These are phyloP conservation scores for Arabidopsis hybrid DNA, from an alignment of 441 rosid genomes.

Conservation along the genomic window DNA sequence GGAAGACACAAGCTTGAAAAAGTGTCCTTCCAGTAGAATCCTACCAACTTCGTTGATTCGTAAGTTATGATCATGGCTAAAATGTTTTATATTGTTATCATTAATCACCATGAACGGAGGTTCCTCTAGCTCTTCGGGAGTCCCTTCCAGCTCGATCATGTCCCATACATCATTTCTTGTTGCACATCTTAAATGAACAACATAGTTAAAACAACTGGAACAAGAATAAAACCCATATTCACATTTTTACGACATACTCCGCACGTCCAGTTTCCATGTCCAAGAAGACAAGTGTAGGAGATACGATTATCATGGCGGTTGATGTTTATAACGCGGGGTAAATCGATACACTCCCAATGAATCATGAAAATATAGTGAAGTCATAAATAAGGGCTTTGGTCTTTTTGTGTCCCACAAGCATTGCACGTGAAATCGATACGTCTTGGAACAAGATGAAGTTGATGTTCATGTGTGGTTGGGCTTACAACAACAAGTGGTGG, in stretches of 20 bases:
- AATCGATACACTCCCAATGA: too few species aligned
- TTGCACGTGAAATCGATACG: too few species aligned
- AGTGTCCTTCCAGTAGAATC: background rate
- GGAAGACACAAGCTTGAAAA: too few species aligned
- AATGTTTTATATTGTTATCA: background rate
- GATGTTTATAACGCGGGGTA: background rate
- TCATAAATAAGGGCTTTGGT: too few species aligned
- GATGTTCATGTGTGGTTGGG: too few species aligned
- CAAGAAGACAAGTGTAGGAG: background rate
- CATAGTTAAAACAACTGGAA: background rate
- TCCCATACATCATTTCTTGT: background rate
- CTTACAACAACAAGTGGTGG: too few species aligned
- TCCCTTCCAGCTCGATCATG: background rate
- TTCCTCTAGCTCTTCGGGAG: background rate
- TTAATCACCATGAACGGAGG: background rate
- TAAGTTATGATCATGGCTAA: background rate
- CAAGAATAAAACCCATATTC: background rate
- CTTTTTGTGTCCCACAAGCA: too few species aligned
- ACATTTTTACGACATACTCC: background rate
- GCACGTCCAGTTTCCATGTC: background rate
- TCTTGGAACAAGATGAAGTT: too few species aligned
- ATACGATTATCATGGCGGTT: background rate
- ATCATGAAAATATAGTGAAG: too few species aligned
- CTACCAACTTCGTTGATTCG: background rate
- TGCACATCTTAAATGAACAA: slow-evolving; percentile 1